phyloP scores from a whole-genome alignment of 805 yeast species.

The Pichia exigua region DNA sequence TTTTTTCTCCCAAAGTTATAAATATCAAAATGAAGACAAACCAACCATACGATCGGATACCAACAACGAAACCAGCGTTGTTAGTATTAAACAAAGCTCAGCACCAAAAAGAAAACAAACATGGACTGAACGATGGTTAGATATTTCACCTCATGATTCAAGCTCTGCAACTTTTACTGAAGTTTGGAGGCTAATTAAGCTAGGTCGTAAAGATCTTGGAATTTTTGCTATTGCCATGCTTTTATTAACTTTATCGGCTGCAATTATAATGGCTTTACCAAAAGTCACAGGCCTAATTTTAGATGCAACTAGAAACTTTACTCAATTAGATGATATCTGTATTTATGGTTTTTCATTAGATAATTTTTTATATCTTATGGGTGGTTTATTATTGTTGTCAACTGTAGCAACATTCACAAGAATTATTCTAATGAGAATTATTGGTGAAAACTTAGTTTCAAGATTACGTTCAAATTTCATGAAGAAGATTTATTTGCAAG shows the following conservation, averaged over 20 bases:
- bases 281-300: conserved; percentile 48
- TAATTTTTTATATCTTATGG: conserved; percentile 55
- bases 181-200: conserved; percentile 32
- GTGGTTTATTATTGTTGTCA: conserved; percentile 59
- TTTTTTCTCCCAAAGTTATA: not conserved
- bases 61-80: not conserved
- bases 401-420: conserved; percentile 77
- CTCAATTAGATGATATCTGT: conserved; percentile 18
- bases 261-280: conserved; percentile 46
- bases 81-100: not conserved
- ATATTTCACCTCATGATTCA: conserved; percentile 27
- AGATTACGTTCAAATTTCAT: conserved; percentile 72
- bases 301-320: conserved; percentile 37
- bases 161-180: conserved; percentile 30
- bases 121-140: conserved; percentile 26
- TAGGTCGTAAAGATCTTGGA: conserved; percentile 40
- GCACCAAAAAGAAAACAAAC: conserved; percentile 1
- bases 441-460: conserved; percentile 85
- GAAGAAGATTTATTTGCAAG: conserved; percentile 73
- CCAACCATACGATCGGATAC: not conserved
- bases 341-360: conserved; percentile 53
- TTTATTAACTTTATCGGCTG: conserved; percentile 39
- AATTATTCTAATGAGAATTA: conserved; percentile 60
- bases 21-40: not conserved
- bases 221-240: conserved; percentile 36